Conservation (phyloP, 352 stramenopile genomes). For the Globisporangium cederbergense region DNA sequence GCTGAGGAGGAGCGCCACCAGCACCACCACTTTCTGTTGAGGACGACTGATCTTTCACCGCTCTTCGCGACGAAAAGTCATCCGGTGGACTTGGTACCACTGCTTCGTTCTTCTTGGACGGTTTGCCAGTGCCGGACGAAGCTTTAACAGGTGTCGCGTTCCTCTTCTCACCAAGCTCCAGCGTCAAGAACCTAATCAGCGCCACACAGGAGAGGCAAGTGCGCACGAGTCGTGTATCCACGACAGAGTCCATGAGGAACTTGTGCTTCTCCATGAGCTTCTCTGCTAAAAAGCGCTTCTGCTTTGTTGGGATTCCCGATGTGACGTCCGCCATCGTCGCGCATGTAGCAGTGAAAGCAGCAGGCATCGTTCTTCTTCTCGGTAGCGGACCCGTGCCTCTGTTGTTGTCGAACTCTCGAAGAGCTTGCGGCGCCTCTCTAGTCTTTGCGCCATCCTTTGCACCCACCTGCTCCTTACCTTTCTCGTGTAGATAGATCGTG, state of each 20-base stretch:
- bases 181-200: constrained; percentile 57
- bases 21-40: constrained; percentile 4
- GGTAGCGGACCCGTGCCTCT: neutral
- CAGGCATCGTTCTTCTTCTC: constrained; percentile 1
- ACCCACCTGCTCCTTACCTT: constrained; percentile 22
- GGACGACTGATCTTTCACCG: constrained; percentile 8
- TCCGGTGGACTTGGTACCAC: neutral
- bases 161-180: constrained; percentile 25
- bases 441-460: constrained; percentile 16
- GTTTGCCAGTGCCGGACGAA: neutral
- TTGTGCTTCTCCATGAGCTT: constrained; percentile 57
- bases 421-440: constrained; percentile 9
- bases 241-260: constrained; percentile 70
- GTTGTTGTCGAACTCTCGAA: neutral
- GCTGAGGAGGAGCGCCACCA: neutral
- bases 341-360: neutral
- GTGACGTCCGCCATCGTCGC: constrained; percentile 13
- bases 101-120: neutral
- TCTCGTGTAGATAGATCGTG: constrained; percentile 41
- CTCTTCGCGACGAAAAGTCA: constrained; percentile 8
- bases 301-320: constrained; percentile 28
- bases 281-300: constrained; percentile 32
- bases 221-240: constrained; percentile 56
- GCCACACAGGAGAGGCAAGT: constrained; percentile 52
- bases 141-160: constrained; percentile 7